Evolutionary conservation across 1,284 basidiomycete species (phyloP).

Genomic region (Fistulina hepatica): DNA sequence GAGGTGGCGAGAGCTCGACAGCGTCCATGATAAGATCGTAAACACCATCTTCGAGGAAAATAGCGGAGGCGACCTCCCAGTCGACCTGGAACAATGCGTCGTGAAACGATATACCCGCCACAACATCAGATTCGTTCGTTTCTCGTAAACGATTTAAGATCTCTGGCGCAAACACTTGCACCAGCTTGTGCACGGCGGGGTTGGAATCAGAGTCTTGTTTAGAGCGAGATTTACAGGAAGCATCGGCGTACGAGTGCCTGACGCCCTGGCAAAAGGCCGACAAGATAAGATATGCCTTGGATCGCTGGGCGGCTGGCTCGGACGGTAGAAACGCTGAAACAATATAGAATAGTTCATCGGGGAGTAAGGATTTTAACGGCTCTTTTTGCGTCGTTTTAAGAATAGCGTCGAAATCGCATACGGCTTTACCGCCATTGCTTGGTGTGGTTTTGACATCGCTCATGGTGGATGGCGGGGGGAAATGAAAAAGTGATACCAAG

Average conservation of each 20-base stretch:
- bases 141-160: constrained; percentile 41
- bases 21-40: constrained; percentile 52
- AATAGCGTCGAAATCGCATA: constrained; percentile 25
- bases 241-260: constrained; percentile 31
- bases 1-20: constrained; percentile 48
- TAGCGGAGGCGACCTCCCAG: constrained; percentile 45
- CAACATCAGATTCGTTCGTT: constrained; percentile 37
- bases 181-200: constrained; percentile 36
- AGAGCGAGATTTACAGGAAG: too few relatives aligned
- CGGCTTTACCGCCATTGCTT: too few relatives aligned
- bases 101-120: constrained; percentile 51
- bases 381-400: constrained; percentile 24
- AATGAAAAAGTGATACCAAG: too few relatives aligned
- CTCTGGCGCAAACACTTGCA: constrained; percentile 35
- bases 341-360: constrained; percentile 45
- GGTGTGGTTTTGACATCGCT: too few relatives aligned
- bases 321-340: constrained; percentile 45
- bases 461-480: too few relatives aligned
- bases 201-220: too few relatives aligned
- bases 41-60: constrained; percentile 52
- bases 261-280: constrained; percentile 54
- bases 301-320: constrained; percentile 32
- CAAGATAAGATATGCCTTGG: constrained; percentile 57
- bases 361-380: constrained; percentile 28
- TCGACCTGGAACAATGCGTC: constrained; percentile 71